Evolutionary conservation across 139 green algal genomes (phyloP), one percentile per base, ranked within the genome.

Genomic region (Haematococcus sp.): DNA sequence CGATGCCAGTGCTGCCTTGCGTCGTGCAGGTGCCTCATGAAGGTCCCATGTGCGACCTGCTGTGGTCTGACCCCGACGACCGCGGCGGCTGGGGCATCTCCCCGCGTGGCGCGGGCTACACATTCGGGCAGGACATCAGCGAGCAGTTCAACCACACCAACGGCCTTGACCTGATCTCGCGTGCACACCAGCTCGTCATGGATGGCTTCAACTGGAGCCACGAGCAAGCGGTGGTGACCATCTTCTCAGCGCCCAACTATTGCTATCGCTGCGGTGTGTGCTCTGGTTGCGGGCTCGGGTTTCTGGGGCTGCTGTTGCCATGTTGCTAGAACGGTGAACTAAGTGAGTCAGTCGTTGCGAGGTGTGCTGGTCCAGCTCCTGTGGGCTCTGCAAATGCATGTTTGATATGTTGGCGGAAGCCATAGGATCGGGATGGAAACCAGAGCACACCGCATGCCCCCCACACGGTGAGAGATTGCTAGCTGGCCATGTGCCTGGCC

Each of bases 141-240:
- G 67, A 98, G 87, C 91, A 98, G 78, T 99, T 98, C 91, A 99
- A 97, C 81, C 93, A 98, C 81, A 91, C 89, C 75, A 99, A 99
- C 81, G 91, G 90, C 0, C 83, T 99, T 49, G 92, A 89, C n/a
- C 86, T 99, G 20, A 91, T 99, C 40, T 89, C 90, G 4, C 83
- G 96, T 2, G 96, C 96, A n/a, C 96, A 99, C 83, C 96, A 99
- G 87, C 90, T 99, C 44, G 96, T 99, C 17, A 98, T 98, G 95
- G 93, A 99, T 79, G 94, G 94, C 4, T 98, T 95, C 85, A 95
- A 96, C 84, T 97, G 92, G 93, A 91, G 78, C 59, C 95, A 99
- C 79, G 95, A 99, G 43, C 86, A 97, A 68, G 93, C 92, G 64
- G 93, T 98, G 28, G 96, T 99, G 19, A 99, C 96, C 25, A 97